Evolutionary conservation across 371 early-diverging fungal species (phyloP).

Genomic region (Rhizopus arrhizus): DNA sequence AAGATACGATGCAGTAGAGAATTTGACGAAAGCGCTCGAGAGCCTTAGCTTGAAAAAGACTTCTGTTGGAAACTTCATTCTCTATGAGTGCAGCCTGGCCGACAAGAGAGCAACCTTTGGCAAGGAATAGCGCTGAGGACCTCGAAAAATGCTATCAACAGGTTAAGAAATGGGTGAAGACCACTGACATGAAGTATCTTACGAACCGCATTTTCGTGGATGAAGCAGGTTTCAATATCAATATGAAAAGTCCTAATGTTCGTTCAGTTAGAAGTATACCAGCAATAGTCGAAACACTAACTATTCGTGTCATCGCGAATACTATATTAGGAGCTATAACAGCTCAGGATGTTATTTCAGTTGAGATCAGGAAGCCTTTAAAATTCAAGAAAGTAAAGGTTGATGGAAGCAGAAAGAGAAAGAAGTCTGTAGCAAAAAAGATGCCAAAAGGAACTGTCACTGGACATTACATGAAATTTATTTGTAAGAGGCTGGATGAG

Average conservation of each 20-base stretch:
- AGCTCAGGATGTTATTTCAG: conserved; percentile 10
- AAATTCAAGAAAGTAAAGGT: conserved; percentile 6
- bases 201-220: conserved; percentile 19
- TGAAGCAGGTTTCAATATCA: conserved; percentile 13
- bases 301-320: conserved; percentile 10
- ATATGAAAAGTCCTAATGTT: conserved; percentile 15
- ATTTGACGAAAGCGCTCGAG: neutral
- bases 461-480: conserved; percentile 14
- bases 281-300: conserved; percentile 17
- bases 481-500: conserved; percentile 2
- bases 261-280: conserved; percentile 19
- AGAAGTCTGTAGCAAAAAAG: neutral
- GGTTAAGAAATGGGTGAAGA: conserved; percentile 11
- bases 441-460: conserved; percentile 12
- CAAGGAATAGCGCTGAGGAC: conserved; percentile 17
- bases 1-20: neutral
- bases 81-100: neutral
- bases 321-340: conserved; percentile 20
- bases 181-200: neutral
- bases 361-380: conserved; percentile 3
- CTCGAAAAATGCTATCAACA: conserved; percentile 14
- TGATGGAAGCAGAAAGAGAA: conserved; percentile 10
- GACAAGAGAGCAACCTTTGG: neutral
- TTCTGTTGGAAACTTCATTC: neutral
- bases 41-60: neutral